These are phyloP conservation scores for Podaxis sp. DNA, from an alignment of 768 basidiomycete genomes.

Conservation along the genomic window DNA sequence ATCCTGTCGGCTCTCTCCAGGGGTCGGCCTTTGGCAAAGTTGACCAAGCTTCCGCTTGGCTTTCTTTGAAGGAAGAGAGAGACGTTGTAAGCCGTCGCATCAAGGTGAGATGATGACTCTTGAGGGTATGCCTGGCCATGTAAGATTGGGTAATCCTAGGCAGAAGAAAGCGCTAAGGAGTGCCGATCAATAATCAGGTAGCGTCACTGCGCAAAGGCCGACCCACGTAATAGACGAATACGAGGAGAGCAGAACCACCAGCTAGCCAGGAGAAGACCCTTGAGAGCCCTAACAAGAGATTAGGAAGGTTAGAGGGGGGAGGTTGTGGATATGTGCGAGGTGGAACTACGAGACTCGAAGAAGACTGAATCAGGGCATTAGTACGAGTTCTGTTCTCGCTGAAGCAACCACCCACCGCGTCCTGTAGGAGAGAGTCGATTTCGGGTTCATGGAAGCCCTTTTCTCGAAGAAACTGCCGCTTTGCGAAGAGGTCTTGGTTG, in stretches of 20 bases:
- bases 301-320: conserved; percentile 65
- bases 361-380: conserved; percentile 20
- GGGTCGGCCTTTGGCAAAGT: conserved; percentile 52
- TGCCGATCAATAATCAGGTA: conserved; percentile 7
- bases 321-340: conserved; percentile 71
- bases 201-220: not conserved
- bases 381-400: not conserved
- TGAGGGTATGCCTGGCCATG: conserved; percentile 58
- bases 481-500: conserved; percentile 49
- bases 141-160: conserved; percentile 59
- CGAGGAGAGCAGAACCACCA: conserved; percentile 53
- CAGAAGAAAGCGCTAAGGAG: conserved; percentile 56
- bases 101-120: conserved; percentile 54
- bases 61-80: conserved; percentile 47
- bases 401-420: conserved; percentile 39
- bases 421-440: conserved; percentile 52
- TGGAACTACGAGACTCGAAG: conserved; percentile 48
- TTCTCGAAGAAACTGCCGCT: conserved; percentile 61
- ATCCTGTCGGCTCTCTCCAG: conserved; percentile 42
- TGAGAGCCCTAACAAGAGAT: conserved; percentile 55
- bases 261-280: conserved; percentile 65
- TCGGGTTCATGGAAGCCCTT: conserved; percentile 66
- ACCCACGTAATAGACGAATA: conserved; percentile 67
- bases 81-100: conserved; percentile 52
- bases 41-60: conserved; percentile 50